Base-by-base conservation (phyloP, 352 stramenopile genomes). In the Phytophthora nicotianae region DNA sequence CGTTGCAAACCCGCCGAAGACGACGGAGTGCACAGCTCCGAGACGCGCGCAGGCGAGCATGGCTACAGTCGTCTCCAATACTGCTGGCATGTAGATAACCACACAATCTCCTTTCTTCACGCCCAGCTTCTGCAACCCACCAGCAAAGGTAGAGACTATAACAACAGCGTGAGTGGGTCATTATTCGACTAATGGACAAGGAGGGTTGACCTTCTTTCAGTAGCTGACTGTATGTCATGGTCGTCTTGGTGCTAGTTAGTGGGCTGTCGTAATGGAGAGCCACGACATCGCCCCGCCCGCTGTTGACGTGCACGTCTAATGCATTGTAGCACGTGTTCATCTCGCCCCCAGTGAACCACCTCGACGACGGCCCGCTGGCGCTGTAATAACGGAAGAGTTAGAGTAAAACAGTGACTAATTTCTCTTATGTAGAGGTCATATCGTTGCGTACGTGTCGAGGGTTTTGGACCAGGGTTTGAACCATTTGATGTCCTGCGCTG, bases 41-140 rank as follows among this genome's bases (percentile, higher is more conserved):
- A 99, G 97, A 14, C 97, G 84, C 10, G 95, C 88, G 65, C 97
- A 99, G 0, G 97, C 97, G n/a, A 99, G 79, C 96, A 99, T 99
- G 17, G 92, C 96, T 55, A 99, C 91, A 19, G 90, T 90, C 6
- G 95, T 82, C 69, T 99, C 96, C 17, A 96, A 82, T 17, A 99
- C 96, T 76, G 98, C 98, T 5, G 97, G 97, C 96, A 99, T 98
- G 77, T 99, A 99, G 49, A 98, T 85, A 14, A 95, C 97, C 4
- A 98, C 96, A n/a, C 94, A 81, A 75, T 98, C 94, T 5, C 93
- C 93, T 62, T 97, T 84, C 32, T 68, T 68, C 16, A 86, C 74
- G 7, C 88, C 88, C 5, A 83, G 65, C 50, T 79, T 74, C 38
- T 72, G 62, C 8, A 96, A 60, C 8, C 72, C 86, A 5, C 72